Base-by-base conservation (phyloP, 2,329 filamentous ascomycete species). In the Torrubiellomyces zombiae region DNA sequence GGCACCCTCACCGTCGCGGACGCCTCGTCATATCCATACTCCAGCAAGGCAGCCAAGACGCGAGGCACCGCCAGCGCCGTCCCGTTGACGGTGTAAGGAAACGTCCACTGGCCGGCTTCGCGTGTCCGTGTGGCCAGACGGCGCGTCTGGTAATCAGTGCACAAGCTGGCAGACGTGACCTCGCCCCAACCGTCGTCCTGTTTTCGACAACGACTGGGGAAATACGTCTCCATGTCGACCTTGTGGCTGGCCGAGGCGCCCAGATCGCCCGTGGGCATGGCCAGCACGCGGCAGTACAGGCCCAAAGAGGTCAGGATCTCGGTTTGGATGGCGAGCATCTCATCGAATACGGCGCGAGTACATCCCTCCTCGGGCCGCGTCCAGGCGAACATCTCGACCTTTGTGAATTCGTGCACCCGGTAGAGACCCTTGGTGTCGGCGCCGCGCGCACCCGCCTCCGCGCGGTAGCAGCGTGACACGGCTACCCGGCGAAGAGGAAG, bases 351-450 rank as follows among this genome's bases (percentile, higher is more conserved):
- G 0, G 63, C 55, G 6, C 63, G 55, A 0, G 70, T 56, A 20
- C 49, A 44, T 16, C 42, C 45, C 3, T 40, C 29, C 26, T 69
- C 60, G 2, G 79, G 70, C 16, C 63, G 40, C 4, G 81, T 77
- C 89, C 89, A 98, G 1, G 78, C 83, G 46, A 98, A 95, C 61
- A 98, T 74, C 51, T 98, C 89, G 0, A 98, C 86, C 49, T 98
- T 98, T 15, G 83, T 93, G 53, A 98, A 98, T 52, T 98, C 89
- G 52, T 98, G 89, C 4, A 98, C 89, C 15, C 89, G 76, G 53
- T 95, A 98, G 2, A 98, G 58, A 5, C 89, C 89, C 53, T 93
- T 94, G 2, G 85, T 93, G 38, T 89, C 81, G 14, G 77, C 74
- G 16, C 89, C 89, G 19, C 86, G 66, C 1, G 83, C 80, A 16